Conservation (phyloP, 2,329 filamentous ascomycete genomes). For the Neonectria punicea region DNA sequence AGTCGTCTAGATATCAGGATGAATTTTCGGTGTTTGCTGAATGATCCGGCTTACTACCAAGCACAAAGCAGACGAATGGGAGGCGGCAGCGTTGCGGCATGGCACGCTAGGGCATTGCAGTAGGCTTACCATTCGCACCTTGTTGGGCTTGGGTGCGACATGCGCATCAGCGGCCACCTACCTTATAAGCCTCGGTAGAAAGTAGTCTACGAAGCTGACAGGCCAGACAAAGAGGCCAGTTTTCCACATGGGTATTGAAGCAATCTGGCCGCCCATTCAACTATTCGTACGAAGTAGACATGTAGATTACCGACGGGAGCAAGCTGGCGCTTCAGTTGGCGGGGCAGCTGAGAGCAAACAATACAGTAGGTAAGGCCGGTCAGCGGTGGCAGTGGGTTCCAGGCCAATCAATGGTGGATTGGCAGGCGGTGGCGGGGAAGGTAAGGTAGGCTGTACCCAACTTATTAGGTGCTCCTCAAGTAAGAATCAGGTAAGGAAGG, state of each 20-base stretch:
- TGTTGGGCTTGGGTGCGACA: slow-evolving; percentile 11
- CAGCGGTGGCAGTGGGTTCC: slow-evolving; percentile 2
- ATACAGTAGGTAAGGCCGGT: slow-evolving; percentile 12
- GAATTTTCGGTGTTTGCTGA: neutral
- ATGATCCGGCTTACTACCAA: slow-evolving; percentile 5
- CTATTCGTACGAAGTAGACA: neutral
- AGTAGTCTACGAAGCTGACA: neutral
- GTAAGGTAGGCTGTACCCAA: slow-evolving; percentile 11
- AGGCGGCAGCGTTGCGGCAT: slow-evolving; percentile 35
- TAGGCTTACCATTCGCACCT: slow-evolving; percentile 14
- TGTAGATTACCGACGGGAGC: neutral
- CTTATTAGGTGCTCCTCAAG: neutral
- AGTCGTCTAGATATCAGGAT: too few species aligned
- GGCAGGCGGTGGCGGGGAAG: slow-evolving; percentile 30
- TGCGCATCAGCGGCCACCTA: slow-evolving; percentile 27
- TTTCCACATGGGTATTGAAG: neutral
- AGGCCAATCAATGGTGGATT: neutral
- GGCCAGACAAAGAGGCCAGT: slow-evolving; percentile 2
- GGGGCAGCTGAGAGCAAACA: slow-evolving; percentile 42
- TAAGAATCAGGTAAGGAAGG: slow-evolving; percentile 16
- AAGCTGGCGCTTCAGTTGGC: slow-evolving; percentile 28
- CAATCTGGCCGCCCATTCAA: neutral
- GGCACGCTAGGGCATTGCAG: slow-evolving; percentile 30
- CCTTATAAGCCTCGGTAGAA: neutral
- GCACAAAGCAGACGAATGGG: slow-evolving; percentile 35